Evolutionary conservation across 2,329 filamentous ascomycete genomes (phyloP), one percentile per base, ranked within the genome.

Genomic region (Penicillium hordei): DNA sequence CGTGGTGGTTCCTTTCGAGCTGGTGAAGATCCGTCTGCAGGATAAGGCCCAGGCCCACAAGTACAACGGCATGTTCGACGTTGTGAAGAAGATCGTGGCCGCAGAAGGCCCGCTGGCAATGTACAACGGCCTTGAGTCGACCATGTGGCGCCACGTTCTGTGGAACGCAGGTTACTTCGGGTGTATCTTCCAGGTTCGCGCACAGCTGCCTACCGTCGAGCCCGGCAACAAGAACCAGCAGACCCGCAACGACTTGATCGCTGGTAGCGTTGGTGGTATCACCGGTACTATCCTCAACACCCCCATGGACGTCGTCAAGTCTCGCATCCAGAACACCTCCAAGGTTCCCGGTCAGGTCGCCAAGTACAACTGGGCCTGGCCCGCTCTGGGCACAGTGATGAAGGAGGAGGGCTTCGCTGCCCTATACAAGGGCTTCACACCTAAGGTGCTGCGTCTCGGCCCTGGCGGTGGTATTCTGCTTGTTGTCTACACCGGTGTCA

Each of bases 321-420:
- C 90, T 65, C 89, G 94, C 63, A 99, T 99, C 67, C 94, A 99
- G 79, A 99, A 99, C 80, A 91, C 86, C 55, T 83, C 90, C 65
- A 93, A 90, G 82, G 80, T 96, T 39, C 75, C 89, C n/a, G 94
- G 94, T 5, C 82, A 85, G 53, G 79, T 86, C 23, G 90, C 90
- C 72, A 99, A 99, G 84, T 99, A 99, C 82, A 97, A 97, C 85
- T 99, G 94, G 94, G 94, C 94, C 33, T 96, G 88, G 85, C 90
- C 91, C 46, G 87, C 91, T 23, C 82, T 97, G 50, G 88, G 84
- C 56, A 94, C 90, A 8, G 91, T 99, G 60, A 87, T 91, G 78
- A 91, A 86, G 79, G 94, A 99, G 79, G 94, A 99, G 78, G 94
- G 94, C 5, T 93, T 96, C 73, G 79, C 78, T 48, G 94, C 94